phyloP scores from a whole-genome alignment of 257 asterid genomes.

The Solanum habrochaites region DNA sequence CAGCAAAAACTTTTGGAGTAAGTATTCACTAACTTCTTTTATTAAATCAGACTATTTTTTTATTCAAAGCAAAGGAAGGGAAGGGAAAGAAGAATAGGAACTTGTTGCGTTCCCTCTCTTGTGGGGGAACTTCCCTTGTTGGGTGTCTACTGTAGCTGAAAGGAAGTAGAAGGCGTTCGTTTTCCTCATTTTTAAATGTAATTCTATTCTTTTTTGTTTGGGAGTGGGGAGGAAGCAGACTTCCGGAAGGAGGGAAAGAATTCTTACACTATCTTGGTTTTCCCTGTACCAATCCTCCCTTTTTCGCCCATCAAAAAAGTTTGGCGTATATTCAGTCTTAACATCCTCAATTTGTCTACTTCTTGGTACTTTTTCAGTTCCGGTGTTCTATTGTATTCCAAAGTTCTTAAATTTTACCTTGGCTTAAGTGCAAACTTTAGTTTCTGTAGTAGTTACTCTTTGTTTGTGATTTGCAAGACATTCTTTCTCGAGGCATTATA shows the following conservation, averaged over 20 bases:
- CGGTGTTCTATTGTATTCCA: background rate
- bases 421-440: background rate
- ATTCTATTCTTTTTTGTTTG: background rate
- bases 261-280: background rate
- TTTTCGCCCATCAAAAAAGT: background rate
- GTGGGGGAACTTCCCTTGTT: too few relatives aligned
- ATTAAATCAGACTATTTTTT: background rate
- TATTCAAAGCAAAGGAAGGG: too few relatives aligned
- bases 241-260: background rate
- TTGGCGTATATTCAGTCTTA: background rate
- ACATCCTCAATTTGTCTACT: background rate
- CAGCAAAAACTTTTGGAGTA: conserved; percentile 59
- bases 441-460: background rate
- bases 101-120: too few relatives aligned
- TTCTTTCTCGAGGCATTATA: background rate
- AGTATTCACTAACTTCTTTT: conserved; percentile 8
- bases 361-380: background rate
- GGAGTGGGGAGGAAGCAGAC: background rate
- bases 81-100: too few relatives aligned
- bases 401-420: background rate
- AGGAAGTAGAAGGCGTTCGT: too few relatives aligned
- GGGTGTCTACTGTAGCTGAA: too few relatives aligned
- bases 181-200: too few relatives aligned
- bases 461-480: background rate
- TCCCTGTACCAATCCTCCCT: background rate